phyloP scores from a whole-genome alignment of 2,329 filamentous ascomycete species.

The Xylariaceae sp. region DNA sequence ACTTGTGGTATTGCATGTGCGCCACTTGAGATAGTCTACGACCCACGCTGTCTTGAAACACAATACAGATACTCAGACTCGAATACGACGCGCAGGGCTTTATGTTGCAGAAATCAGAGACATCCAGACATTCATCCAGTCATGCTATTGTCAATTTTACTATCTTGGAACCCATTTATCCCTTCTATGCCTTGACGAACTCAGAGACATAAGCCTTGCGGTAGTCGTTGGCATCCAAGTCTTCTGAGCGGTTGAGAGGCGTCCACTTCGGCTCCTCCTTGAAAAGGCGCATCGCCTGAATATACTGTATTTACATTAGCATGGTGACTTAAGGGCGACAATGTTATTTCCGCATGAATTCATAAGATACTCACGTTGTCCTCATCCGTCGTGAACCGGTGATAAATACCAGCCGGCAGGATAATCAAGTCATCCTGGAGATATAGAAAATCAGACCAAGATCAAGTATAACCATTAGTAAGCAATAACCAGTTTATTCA shows the following conservation, averaged over 20 bases:
- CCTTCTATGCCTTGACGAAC: constrained; percentile 25
- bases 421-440: constrained; percentile 78
- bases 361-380: constrained; percentile 65
- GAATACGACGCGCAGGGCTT: too few species aligned
- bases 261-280: constrained; percentile 99
- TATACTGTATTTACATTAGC: constrained; percentile 58
- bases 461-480: background rate
- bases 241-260: constrained; percentile 73
- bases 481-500: background rate
- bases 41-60: too few species aligned
- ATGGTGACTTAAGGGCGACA: too few species aligned
- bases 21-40: too few species aligned
- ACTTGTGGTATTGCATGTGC: too few species aligned
- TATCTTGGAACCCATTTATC: too few species aligned
- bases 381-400: constrained; percentile 92
- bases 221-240: constrained; percentile 74
- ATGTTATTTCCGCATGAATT: too few species aligned
- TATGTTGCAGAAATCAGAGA: too few species aligned
- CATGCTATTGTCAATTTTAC: too few species aligned
- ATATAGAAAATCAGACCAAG: background rate
- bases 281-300: constrained; percentile 94
- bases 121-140: too few species aligned
- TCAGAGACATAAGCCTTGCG: constrained; percentile 70
- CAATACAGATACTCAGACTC: too few species aligned
- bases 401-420: constrained; percentile 91